Conservation (phyloP, 129 eudicot species). For the Tanacetum coccineum region DNA sequence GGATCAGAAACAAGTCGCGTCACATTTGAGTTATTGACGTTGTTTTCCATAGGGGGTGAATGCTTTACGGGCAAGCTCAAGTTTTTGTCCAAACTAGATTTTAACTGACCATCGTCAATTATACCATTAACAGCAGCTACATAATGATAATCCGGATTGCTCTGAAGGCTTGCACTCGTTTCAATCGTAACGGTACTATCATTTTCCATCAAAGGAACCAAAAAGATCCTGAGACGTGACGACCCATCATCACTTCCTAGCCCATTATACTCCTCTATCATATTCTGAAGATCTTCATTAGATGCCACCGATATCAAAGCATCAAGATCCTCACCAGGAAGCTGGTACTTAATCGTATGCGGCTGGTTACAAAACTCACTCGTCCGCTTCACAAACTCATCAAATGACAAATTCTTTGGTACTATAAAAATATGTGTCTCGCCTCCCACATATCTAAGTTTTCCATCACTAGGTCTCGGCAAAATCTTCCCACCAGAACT, state of each 20-base stretch:
- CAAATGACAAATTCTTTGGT: constrained; percentile 52
- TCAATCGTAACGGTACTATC: constrained; percentile 36
- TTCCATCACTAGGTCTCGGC: constrained; percentile 85
- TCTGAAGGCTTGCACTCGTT: constrained; percentile 35
- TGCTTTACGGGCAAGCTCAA: constrained; percentile 32
- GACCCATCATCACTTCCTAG: constrained; percentile 52
- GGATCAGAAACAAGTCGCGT: constrained; percentile 30
- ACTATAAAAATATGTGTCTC: constrained; percentile 78
- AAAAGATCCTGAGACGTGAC: constrained; percentile 65
- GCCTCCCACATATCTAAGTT: constrained; percentile 91
- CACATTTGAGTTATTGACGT: constrained; percentile 27
- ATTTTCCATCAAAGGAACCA: constrained; percentile 62
- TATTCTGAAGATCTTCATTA: constrained; percentile 88
- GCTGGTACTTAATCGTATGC: constrained; percentile 79
- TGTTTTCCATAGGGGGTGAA: constrained; percentile 28
- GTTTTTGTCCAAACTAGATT: constrained; percentile 31
- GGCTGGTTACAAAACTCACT: constrained; percentile 60
- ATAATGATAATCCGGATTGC: constrained; percentile 61
- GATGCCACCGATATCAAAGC: constrained; percentile 84
- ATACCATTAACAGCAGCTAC: constrained; percentile 83
- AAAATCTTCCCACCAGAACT: constrained; percentile 83
- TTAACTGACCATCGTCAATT: constrained; percentile 34
- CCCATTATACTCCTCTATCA: constrained; percentile 83
- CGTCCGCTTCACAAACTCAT: constrained; percentile 54
- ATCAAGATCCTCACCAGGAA: constrained; percentile 96